Conservation (phyloP, 1,284 basidiomycete species). For the Sanghuangporus sanghuang region DNA sequence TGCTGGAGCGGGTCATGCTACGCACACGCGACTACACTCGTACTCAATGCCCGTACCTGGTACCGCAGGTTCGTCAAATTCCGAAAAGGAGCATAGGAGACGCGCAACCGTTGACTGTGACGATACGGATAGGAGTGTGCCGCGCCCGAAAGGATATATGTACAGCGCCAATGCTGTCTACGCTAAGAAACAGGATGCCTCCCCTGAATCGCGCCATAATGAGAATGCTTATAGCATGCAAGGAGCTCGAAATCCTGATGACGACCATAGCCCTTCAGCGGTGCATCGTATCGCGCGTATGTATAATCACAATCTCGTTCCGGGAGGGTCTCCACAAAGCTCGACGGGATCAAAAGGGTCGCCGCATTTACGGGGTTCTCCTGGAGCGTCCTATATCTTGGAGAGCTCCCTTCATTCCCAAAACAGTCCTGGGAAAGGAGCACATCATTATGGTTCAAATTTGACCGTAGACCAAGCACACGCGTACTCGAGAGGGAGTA, state of each 20-base stretch:
- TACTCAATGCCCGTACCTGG: not conserved
- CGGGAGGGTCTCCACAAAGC: not conserved
- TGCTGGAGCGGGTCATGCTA: not conserved
- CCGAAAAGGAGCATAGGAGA: constrained; percentile 14
- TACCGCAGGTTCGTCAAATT: not conserved
- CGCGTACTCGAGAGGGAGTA: not conserved
- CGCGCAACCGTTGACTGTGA: constrained; percentile 14
- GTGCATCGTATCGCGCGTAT: not conserved
- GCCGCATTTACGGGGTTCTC: not conserved
- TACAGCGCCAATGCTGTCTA: not conserved
- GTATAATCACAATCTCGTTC: not conserved
- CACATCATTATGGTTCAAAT: not conserved
- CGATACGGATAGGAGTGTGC: constrained; percentile 15
- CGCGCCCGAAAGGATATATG: constrained; percentile 16
- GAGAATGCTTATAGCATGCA: not conserved
- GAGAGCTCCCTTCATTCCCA: not conserved
- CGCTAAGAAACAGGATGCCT: not conserved
- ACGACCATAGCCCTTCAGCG: not conserved
- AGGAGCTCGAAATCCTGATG: not conserved
- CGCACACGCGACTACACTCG: not conserved
- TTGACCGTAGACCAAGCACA: not conserved
- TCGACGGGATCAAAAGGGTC: constrained; percentile 7
- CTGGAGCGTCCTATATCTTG: not conserved
- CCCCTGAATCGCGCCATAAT: not conserved
- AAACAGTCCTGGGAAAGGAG: not conserved